phyloP scores from a whole-genome alignment of 2,329 filamentous ascomycete genomes.

The Zasmidium cellare region DNA sequence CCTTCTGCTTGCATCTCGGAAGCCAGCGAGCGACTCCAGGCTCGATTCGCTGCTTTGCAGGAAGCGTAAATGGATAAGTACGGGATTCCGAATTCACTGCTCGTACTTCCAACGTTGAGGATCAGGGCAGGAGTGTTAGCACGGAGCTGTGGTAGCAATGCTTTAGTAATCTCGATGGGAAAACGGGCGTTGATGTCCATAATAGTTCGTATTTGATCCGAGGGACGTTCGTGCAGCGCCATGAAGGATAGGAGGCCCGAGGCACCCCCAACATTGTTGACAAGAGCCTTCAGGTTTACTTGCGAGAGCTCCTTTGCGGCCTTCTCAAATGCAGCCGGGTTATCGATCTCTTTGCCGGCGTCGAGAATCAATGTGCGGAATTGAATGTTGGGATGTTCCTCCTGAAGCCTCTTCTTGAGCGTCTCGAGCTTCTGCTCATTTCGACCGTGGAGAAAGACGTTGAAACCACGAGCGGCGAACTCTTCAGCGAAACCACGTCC shows the following conservation, averaged over 20 bases:
- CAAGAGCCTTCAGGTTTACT: constrained; percentile 52
- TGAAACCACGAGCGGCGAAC: constrained; percentile 55
- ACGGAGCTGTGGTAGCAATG: constrained; percentile 47
- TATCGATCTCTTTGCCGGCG: constrained; percentile 13
- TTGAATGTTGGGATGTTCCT: constrained; percentile 40
- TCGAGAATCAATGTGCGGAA: constrained; percentile 39
- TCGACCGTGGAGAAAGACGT: constrained; percentile 60
- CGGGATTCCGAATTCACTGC: constrained; percentile 47
- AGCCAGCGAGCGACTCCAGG: constrained; percentile 41
- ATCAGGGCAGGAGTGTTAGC: constrained; percentile 47
- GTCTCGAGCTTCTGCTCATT: constrained; percentile 50
- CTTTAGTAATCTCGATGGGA: constrained; percentile 49
- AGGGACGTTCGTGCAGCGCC: constrained; percentile 38
- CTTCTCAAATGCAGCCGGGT: constrained; percentile 45
- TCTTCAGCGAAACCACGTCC: constrained; percentile 53
- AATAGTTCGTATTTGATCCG: constrained; percentile 42
- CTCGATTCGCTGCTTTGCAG: constrained; percentile 49
- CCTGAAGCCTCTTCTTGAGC: constrained; percentile 43
- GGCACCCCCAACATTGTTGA: constrained; percentile 59
- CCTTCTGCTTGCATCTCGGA: constrained; percentile 45
- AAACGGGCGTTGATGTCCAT: constrained; percentile 54
- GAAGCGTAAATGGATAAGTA: constrained; percentile 49
- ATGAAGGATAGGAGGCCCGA: constrained; percentile 34
- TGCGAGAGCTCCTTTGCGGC: constrained; percentile 28
- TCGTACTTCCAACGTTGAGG: constrained; percentile 52